Conservation (phyloP, 2,329 filamentous ascomycete species). For the Aureobasidium leucospermi region DNA sequence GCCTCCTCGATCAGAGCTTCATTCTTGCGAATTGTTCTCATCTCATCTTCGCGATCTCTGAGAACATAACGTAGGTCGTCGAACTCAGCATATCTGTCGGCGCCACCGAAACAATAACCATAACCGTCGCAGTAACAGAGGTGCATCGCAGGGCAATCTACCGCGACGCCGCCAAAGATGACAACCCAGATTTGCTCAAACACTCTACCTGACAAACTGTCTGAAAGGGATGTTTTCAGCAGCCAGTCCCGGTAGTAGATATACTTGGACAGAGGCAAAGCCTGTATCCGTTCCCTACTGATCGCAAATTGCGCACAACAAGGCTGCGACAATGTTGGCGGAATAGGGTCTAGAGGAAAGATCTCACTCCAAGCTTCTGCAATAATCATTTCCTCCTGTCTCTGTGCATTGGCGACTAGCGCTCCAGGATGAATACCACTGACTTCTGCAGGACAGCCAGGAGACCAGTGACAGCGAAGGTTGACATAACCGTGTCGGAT, state of each 20-base stretch:
- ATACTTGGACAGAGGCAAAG: slow-evolving; percentile 47
- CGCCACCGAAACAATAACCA: slow-evolving; percentile 52
- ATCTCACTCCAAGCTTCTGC: slow-evolving; percentile 41
- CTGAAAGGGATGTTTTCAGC: slow-evolving; percentile 47
- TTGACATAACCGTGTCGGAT: slow-evolving; percentile 48
- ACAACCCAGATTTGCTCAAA: slow-evolving; percentile 61
- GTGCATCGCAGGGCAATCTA: slow-evolving; percentile 46
- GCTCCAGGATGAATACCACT: slow-evolving; percentile 32
- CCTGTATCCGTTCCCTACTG: slow-evolving; percentile 48
- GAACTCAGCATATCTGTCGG: slow-evolving; percentile 42
- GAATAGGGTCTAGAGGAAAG: slow-evolving; percentile 41
- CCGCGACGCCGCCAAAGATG: slow-evolving; percentile 47
- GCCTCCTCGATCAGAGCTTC: slow-evolving; percentile 30
- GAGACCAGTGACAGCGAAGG: slow-evolving; percentile 48
- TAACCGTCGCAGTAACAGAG: slow-evolving; percentile 59
- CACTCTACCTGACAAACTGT: slow-evolving; percentile 51
- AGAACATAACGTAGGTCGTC: slow-evolving; percentile 39
- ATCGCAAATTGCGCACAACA: slow-evolving; percentile 61
- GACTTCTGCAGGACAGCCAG: slow-evolving; percentile 50
- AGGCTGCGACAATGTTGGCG: slow-evolving; percentile 49
- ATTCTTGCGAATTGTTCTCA: slow-evolving; percentile 37
- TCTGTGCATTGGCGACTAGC: slow-evolving; percentile 28
- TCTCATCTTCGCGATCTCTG: slow-evolving; percentile 33
- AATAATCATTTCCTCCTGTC: slow-evolving; percentile 39
- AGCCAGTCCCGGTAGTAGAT: slow-evolving; percentile 55